Base-by-base conservation (phyloP, 106 monocot species). In the Dioscorea zingiberensis region DNA sequence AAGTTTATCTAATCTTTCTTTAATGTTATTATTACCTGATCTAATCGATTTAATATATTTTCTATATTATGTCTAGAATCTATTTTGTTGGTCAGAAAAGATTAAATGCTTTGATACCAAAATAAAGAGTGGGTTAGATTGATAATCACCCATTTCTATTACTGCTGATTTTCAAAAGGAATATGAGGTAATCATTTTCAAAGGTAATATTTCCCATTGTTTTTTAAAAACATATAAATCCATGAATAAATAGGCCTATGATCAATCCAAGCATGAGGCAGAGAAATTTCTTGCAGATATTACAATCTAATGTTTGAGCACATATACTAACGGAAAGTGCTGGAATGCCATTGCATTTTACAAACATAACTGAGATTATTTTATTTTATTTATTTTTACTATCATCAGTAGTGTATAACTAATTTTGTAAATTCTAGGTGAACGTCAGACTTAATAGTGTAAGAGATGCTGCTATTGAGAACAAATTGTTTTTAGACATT, bases 201-300 rank as follows among this genome's bases (percentile, higher is more conserved):
- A 38, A 8, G 9, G 6, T 38, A 38, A 38, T 8, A 38, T 38
- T 38, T 38, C 38, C 10, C 38, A 38, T 38, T 0, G 6, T 6
- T 10, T 6, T 38, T 6, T 38, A 38, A 38, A 8, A 38, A 38
- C 10, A n/a, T 38, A 38, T 38, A 38, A 15, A 76, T 30, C 29
- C 58, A 70, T 69, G 22, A 47, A n/a, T 26, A 44, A 28, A 55
- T 32, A 27, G 47, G n/a, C 56, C 55, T 79, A 99, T 93, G 89
- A 89, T 45, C 93, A 99, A 64, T 77, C 89, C 10, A 89, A 66
- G 55, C 68, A 66, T 7, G 93, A 93, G 59, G 70, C 77, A 44
- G 86, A 93, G 44, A 93, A 89, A 69, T 74, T 99, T 75, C 59
- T 99, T 29, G 72, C 79, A 14, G 76, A 89, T 15, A 64, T 97